phyloP scores from a whole-genome alignment of 192 early-diverging fungal genomes.

The Pilobolus umbonatus region DNA sequence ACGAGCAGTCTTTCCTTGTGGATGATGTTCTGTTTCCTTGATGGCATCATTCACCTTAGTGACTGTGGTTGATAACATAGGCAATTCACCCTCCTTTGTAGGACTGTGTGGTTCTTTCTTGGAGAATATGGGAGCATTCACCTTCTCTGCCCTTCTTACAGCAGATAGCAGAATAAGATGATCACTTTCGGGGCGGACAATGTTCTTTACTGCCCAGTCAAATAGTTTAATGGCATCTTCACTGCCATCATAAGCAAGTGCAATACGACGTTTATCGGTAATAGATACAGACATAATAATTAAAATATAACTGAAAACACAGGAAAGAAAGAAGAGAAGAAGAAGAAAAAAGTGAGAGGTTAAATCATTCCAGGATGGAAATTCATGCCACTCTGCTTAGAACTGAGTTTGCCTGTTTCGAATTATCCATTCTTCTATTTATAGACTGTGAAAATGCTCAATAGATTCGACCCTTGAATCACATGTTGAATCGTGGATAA shows the following conservation, averaged over 20 bases:
- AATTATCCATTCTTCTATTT: too few species aligned
- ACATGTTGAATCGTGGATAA: too few species aligned
- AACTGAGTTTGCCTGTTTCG: too few species aligned
- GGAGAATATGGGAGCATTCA: background rate
- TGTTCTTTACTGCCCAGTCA: constrained; percentile 24
- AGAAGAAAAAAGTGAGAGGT: constrained; percentile 1
- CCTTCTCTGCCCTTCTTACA: background rate
- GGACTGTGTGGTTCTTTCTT: background rate
- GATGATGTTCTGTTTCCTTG: constrained; percentile 11
- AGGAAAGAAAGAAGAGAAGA: background rate
- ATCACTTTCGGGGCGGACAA: constrained; percentile 19
- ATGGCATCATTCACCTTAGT: constrained; percentile 19
- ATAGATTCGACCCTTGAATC: too few species aligned
- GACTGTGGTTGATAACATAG: constrained; percentile 21
- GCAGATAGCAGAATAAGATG: constrained; percentile 32
- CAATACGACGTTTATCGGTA: constrained; percentile 22
- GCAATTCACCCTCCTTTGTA: background rate
- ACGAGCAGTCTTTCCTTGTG: constrained; percentile 6
- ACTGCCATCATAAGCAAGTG: constrained; percentile 27
- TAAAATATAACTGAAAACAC: background rate
- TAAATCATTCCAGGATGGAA: constrained; percentile 1
- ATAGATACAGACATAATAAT: constrained; percentile 11
- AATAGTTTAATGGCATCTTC: constrained; percentile 29
- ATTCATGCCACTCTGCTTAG: too few species aligned
- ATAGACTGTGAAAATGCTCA: too few species aligned